Evolutionary conservation across 176 grass and related monocot genomes (phyloP), one percentile per base, ranked within the genome.

Genomic region (Neostapfia colusana): DNA sequence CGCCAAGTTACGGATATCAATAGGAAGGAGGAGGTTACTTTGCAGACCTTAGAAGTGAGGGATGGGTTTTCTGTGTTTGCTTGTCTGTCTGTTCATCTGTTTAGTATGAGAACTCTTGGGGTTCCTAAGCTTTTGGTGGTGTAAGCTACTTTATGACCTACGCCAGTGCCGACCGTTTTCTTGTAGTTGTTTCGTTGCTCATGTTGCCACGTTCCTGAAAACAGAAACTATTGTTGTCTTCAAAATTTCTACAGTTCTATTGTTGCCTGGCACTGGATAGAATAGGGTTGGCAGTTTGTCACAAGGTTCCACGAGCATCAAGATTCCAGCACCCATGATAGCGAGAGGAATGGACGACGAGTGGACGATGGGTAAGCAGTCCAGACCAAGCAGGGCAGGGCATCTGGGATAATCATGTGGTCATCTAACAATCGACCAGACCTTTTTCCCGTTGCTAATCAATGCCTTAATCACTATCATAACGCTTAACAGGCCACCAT

Each of bases 1-100:
- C 86, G 0, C 79, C 87, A 0, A 90, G 41, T 65, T 99, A 99
- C 4, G 85, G 95, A 36, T 95, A 92, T 78, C 95, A 84, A 26
- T n/a, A 6, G 5, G 36, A 35, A 38, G 28, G 24, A 58, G 34
- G 3, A 14, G 0, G 10, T 42, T 49, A n/a, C 9, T 38, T 48
- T 26, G 55, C 73, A 86, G 55, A 31, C 44, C 41, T 55, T 82
- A 65, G 73, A 18, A 12, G 10, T 26, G 65, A 48, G 62, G 18
- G 6, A 23, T 6, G 16, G 28, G 25, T 10, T 50, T 72, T 23
- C 2, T 50, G 73, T 42, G 71, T 85, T 60, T 74, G 51, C 67
- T 87, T 60, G 67, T 55, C 51, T 17, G 58, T 55, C 23, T 78
- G 50, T 79, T 83, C 25, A 60, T 78, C 74, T 67, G 67, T 72